Evolutionary conservation across 345 rosid genomes (phyloP), one percentile per base, ranked within the genome.

Genomic region (Rhodomyrtus tomentosa): DNA sequence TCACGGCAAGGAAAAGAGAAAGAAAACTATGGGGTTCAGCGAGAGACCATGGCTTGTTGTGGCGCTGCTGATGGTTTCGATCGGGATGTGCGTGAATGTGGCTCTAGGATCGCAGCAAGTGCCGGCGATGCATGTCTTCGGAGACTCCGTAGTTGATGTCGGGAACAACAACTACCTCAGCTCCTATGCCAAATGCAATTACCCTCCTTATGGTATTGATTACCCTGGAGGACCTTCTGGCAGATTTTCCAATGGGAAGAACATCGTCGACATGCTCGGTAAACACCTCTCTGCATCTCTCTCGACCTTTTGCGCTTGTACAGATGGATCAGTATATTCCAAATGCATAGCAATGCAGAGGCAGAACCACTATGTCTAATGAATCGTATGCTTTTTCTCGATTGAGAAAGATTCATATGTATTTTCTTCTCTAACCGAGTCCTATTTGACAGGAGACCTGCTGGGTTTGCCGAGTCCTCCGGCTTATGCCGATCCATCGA

Each of bases 131-230:
- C 95, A 95, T 81, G 95, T 96, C 87, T 93, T 95, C 50, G 99
- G 99, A 81, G 99, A 95, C 85, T 96, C 99, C 5, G 86, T 93
- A 76, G 94, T 93, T 10, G 98, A 96, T 82, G 91, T 84, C 79
- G 99, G 99, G 22, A 96, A 95, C 90, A 96, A 93, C 90, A 95
- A 96, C 87, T 90, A 84, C 88, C 90, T 95, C 45, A 85, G 74
- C 56, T 90, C 98, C 45, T 73, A 92, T 32, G 97, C 99, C 74
- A 91, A 88, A 85, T 87, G 95, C 76, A 92, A 93, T 81, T 96
- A 94, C 89, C 91, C 87, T 52, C 98, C 99, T 21, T 96, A 96
- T 55, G 98, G 99, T 11, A 88, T 93, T 80, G 99, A 96, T 87
- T 92, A 89, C 85, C 92, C 89, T 72, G 88, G 86, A 29, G 95